Evolutionary conservation across 306 rosid genomes (phyloP).

Genomic region (Echinosophora koreensis): DNA sequence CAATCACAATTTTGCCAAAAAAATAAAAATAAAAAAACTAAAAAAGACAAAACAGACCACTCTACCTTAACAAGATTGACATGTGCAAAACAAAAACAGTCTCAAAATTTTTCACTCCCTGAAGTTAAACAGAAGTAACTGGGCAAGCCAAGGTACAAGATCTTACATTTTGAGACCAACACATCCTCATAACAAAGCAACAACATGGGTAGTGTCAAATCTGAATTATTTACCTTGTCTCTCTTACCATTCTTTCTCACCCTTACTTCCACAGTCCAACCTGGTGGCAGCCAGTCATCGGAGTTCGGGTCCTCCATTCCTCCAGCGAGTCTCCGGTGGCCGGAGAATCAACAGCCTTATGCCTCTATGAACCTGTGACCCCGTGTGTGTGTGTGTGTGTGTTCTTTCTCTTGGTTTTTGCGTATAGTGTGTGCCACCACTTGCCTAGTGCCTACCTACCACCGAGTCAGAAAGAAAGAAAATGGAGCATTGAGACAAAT

Average conservation of each 20-base stretch:
- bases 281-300: constrained; percentile 68
- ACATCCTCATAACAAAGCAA: not conserved
- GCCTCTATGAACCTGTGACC: not conserved
- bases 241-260: constrained; percentile 69
- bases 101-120: constrained; percentile 1
- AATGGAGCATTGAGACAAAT: not conserved
- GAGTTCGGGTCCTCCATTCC: constrained; percentile 60
- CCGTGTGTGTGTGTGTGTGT: not conserved
- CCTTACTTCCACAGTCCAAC: constrained; percentile 70
- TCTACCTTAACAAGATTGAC: not conserved
- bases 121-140: constrained; percentile 16
- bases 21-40: too few relatives aligned
- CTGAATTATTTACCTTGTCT: constrained; percentile 65
- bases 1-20: not conserved
- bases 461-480: constrained; percentile 3
- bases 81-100: not conserved
- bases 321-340: constrained; percentile 31
- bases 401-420: not conserved
- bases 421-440: constrained; percentile 20
- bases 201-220: constrained; percentile 12
- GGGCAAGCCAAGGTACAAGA: constrained; percentile 37
- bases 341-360: not conserved
- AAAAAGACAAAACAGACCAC: constrained; percentile 25
- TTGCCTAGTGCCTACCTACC: constrained; percentile 13
- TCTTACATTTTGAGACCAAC: constrained; percentile 41